A percentile compares a stretch with the other conserved stretches of the same genome.
phyloP scores from a whole-genome alignment of 2,329 filamentous ascomycete species.

The Calonectria hongkongensis region DNA sequence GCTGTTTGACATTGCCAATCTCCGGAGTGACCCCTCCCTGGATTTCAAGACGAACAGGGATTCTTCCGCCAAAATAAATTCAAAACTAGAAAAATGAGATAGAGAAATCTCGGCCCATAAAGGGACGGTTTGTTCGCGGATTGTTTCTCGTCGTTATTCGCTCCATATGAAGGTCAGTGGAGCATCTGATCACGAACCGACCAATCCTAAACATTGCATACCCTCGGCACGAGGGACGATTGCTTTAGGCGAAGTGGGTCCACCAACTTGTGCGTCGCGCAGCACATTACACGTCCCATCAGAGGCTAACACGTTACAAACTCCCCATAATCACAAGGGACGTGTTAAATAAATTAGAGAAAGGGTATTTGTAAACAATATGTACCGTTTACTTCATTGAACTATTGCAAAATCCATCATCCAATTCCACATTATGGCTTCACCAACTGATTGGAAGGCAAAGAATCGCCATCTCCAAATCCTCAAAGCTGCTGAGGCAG shows the following conservation, averaged over 20 bases:
- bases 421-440: neutral
- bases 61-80: neutral
- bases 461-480: conserved; percentile 41
- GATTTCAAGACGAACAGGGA: neutral
- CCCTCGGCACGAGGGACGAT: neutral
- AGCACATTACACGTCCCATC: neutral
- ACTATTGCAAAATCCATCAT: neutral
- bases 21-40: neutral
- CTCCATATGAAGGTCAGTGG: neutral
- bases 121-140: no score
- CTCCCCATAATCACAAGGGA: neutral
- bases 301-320: no score
- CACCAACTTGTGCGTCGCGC: neutral
- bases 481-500: conserved; percentile 43
- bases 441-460: conserved; percentile 26
- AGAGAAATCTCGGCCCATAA: no score
- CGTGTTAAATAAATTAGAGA: neutral
- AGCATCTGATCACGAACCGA: neutral
- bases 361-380: no score
- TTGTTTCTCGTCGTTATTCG: no score
- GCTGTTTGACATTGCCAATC: neutral
- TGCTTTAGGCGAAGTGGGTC: neutral
- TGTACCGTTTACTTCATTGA: neutral
- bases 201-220: neutral
- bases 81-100: no score